Percentiles rank a stretch among this genome's conserved stretches.
These are phyloP conservation scores for Malassezia pachydermatis DNA, from an alignment of 1,284 basidiomycete species.

Conservation along the genomic window DNA sequence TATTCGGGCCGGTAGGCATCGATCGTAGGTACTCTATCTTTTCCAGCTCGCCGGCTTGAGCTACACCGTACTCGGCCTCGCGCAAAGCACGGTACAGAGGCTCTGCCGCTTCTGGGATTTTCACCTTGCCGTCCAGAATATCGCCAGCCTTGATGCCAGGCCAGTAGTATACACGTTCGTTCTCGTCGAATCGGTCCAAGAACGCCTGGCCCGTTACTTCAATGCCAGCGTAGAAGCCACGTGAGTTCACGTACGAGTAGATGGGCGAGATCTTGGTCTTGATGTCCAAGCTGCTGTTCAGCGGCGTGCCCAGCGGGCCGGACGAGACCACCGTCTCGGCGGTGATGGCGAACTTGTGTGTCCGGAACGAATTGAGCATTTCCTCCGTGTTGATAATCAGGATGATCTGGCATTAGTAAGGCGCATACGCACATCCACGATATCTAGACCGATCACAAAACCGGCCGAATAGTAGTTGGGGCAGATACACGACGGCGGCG, in stretches of 20 bases:
- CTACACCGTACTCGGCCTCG: constrained; percentile 53
- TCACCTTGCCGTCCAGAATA: constrained; percentile 36
- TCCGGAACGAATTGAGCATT: constrained; percentile 52
- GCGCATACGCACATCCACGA: constrained; percentile 27
- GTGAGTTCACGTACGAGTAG: constrained; percentile 45
- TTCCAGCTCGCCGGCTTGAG: constrained; percentile 50
- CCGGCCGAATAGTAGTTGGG: constrained; percentile 52
- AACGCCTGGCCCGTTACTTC: constrained; percentile 42
- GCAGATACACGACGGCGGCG: constrained; percentile 51
- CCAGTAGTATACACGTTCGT: constrained; percentile 45
- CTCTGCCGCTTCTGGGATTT: constrained; percentile 50
- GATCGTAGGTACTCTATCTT: neutral
- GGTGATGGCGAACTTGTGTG: constrained; percentile 53
- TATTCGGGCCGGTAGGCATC: constrained; percentile 10
- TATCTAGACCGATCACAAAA: constrained; percentile 37
- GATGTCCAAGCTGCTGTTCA: constrained; percentile 50
- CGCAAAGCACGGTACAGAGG: constrained; percentile 50
- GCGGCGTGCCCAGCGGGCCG: constrained; percentile 53
- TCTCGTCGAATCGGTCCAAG: constrained; percentile 41
- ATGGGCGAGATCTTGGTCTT: constrained; percentile 43
- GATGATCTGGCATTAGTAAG: constrained; percentile 7
- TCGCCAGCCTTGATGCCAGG: constrained; percentile 37
- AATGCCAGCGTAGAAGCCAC: constrained; percentile 45
- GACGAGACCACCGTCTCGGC: constrained; percentile 53
- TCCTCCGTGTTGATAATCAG: constrained; percentile 51